These are phyloP conservation scores for Kwoniella europaea DNA, from an alignment of 768 basidiomycete species.

Conservation along the genomic window DNA sequence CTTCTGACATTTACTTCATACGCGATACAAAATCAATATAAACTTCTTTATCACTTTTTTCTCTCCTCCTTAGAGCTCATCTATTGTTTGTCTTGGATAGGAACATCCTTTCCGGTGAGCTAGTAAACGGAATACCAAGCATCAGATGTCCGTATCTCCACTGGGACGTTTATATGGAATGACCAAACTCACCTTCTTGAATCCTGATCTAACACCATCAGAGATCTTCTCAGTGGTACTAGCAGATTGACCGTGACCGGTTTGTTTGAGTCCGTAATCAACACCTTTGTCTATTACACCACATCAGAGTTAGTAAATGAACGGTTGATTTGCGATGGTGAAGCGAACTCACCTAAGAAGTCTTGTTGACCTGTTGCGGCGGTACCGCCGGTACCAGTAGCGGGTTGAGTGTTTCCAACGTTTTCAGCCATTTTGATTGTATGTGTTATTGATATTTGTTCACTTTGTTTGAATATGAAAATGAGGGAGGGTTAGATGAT, in stretches of 20 bases:
- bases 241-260: conserved; percentile 31
- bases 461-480: background rate
- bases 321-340: background rate
- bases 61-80: background rate
- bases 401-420: conserved; percentile 8
- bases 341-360: conserved; percentile 24
- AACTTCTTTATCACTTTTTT: background rate
- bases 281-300: conserved; percentile 30
- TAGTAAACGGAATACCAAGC: background rate
- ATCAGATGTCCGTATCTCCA: too few relatives aligned
- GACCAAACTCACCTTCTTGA: conserved; percentile 35
- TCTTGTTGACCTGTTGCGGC: conserved; percentile 28
- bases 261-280: conserved; percentile 21
- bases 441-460: background rate
- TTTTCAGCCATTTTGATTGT: conserved; percentile 22
- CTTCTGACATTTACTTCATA: background rate
- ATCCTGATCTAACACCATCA: conserved; percentile 36
- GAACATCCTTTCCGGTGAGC: conserved; percentile 39
- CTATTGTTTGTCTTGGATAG: conserved; percentile 34
- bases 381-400: background rate
- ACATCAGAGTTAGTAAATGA: background rate
- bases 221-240: conserved; percentile 46
- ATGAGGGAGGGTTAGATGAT: too few relatives aligned
- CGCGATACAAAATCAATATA: background rate
- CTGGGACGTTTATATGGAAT: too few relatives aligned